phyloP scores from a whole-genome alignment of 306 rosid genomes.

The Cicer arietinum region DNA sequence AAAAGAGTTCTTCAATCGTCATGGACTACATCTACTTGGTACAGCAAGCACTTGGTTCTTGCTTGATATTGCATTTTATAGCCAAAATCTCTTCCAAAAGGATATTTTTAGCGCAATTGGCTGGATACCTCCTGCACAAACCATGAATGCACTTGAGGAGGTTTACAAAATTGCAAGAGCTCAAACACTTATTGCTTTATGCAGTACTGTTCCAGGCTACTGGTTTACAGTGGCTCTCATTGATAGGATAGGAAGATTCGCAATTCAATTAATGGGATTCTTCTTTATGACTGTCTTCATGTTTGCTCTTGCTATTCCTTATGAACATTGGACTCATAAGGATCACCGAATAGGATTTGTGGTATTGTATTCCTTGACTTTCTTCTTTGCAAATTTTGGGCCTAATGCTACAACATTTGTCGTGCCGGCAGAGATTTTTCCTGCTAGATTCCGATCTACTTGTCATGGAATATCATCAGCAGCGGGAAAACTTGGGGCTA shows the following conservation, averaged over 20 bases:
- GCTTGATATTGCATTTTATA: slow-evolving; percentile 80
- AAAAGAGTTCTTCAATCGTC: slow-evolving; percentile 59
- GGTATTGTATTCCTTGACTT: slow-evolving; percentile 66
- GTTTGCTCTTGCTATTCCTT: slow-evolving; percentile 85
- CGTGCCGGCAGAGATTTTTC: slow-evolving; percentile 84
- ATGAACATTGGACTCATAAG: slow-evolving; percentile 78
- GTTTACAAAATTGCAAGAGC: slow-evolving; percentile 72
- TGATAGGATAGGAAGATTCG: slow-evolving; percentile 73
- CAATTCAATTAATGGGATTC: slow-evolving; percentile 81
- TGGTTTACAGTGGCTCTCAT: slow-evolving; percentile 78
- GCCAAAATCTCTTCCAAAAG: slow-evolving; percentile 79
- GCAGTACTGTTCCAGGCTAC: slow-evolving; percentile 83
- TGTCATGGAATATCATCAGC: slow-evolving; percentile 87
- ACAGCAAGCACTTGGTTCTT: slow-evolving; percentile 81
- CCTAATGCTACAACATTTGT: slow-evolving; percentile 89
- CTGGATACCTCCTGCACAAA: slow-evolving; percentile 71
- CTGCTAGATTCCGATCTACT: slow-evolving; percentile 70
- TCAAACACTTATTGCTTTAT: slow-evolving; percentile 78
- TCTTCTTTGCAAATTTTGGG: slow-evolving; percentile 82
- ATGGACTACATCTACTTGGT: slow-evolving; percentile 76
- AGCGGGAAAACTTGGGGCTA: slow-evolving; percentile 77
- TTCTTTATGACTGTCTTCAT: slow-evolving; percentile 86
- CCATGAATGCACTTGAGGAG: slow-evolving; percentile 85
- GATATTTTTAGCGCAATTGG: slow-evolving; percentile 82
- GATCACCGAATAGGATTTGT: slow-evolving; percentile 74